These are phyloP conservation scores for Wickerhamiella siamensis DNA, from an alignment of 805 yeast genomes.

Conservation along the genomic window DNA sequence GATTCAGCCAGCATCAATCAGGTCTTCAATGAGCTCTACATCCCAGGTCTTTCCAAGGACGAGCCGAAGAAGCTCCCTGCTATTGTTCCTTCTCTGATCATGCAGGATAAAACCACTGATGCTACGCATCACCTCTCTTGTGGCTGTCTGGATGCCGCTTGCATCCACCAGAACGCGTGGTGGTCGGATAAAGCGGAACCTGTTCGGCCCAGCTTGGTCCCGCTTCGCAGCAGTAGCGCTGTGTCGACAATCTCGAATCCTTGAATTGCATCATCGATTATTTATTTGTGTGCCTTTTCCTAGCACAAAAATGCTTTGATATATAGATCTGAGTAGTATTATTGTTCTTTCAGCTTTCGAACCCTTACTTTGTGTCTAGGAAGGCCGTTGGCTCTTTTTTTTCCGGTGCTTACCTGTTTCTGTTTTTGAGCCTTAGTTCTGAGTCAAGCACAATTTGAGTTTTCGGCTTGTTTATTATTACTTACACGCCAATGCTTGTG, in stretches of 20 bases:
- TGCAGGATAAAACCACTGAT: slow-evolving; percentile 43
- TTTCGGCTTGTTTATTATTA: neutral
- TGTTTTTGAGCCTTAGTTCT: too few relatives aligned
- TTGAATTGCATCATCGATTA: too few relatives aligned
- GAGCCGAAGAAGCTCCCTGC: slow-evolving; percentile 28
- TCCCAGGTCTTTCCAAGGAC: slow-evolving; percentile 28
- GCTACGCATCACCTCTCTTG: slow-evolving; percentile 30
- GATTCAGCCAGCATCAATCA: slow-evolving; percentile 30
- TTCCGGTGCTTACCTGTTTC: too few relatives aligned
- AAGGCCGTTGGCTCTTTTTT: too few relatives aligned
- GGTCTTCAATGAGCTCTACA: slow-evolving; percentile 32
- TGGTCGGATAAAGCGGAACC: slow-evolving; percentile 20
- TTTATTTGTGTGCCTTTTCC: too few relatives aligned
- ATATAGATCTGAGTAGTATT: neutral
- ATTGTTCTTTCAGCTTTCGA: too few relatives aligned
- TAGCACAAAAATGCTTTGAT: neutral
- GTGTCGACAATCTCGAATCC: slow-evolving; percentile 8
- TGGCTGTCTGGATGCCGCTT: slow-evolving; percentile 30
- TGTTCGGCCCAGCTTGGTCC: slow-evolving; percentile 17
- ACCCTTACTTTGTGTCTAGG: too few relatives aligned
- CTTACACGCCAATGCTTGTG: slow-evolving; percentile 5
- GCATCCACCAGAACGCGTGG: slow-evolving; percentile 29
- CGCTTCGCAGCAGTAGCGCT: slow-evolving; percentile 14
- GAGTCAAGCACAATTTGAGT: too few relatives aligned
- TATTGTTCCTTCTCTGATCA: slow-evolving; percentile 44